A percentile compares a stretch with the other conserved stretches of the same genome.
phyloP scores from a whole-genome alignment of 306 rosid genomes.

The Dicorynia guianensis region DNA sequence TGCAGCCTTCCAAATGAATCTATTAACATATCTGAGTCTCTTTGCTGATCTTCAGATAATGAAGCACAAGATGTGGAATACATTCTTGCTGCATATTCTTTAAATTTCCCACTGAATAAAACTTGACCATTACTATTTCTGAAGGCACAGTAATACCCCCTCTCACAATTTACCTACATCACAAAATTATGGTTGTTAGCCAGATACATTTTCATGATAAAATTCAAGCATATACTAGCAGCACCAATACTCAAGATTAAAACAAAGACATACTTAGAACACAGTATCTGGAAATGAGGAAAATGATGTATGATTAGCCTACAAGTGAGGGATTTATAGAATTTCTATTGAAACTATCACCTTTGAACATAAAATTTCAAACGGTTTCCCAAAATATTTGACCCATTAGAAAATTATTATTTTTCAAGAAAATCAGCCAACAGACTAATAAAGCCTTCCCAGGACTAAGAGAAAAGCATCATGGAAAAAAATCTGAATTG shows the following conservation, averaged over 20 bases:
- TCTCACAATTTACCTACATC: constrained; percentile 57
- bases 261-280: constrained; percentile 1
- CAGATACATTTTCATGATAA: background rate
- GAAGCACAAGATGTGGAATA: constrained; percentile 59
- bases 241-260: constrained; percentile 21
- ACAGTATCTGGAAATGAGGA: constrained; percentile 26
- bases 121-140: constrained; percentile 39
- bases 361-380: background rate
- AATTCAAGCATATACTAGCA: constrained; percentile 10
- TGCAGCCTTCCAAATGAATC: constrained; percentile 96
- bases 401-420: background rate
- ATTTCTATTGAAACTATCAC: background rate
- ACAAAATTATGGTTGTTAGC: constrained; percentile 4
- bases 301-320: constrained; percentile 6
- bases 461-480: background rate
- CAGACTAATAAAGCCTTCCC: background rate
- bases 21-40: constrained; percentile 82
- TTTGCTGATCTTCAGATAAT: constrained; percentile 52
- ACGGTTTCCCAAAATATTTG: background rate
- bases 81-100: constrained; percentile 47
- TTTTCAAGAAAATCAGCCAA: background rate
- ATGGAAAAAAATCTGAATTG: too few relatives aligned
- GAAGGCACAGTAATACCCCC: constrained; percentile 36
- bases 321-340: background rate
- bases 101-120: constrained; percentile 37